Percentiles rank a stretch among this genome's conserved stretches.
Evolutionary conservation across 2,329 filamentous ascomycete genomes (phyloP).

Genomic region (Leptographium flavum): DNA sequence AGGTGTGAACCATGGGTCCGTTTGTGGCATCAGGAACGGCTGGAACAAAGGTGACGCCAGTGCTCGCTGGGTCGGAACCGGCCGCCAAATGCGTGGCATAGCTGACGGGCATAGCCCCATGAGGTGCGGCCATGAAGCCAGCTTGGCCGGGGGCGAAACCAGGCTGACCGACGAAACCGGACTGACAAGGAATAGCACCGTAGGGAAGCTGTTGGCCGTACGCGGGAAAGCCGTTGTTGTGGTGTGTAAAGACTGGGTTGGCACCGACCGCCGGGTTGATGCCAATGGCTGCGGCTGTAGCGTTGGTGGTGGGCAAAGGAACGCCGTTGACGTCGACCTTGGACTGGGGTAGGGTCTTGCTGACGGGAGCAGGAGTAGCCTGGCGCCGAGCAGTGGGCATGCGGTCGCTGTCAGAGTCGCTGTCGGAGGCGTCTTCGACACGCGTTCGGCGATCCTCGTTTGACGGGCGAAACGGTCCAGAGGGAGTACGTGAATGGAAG

Average conservation of each 20-base stretch:
- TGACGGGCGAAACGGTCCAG: neutral
- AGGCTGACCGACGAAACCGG: constrained; percentile 14
- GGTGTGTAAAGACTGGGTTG: constrained; percentile 11
- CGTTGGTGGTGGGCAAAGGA: constrained; percentile 1
- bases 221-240: neutral
- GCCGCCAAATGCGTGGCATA: neutral
- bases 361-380: neutral
- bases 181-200: constrained; percentile 5
- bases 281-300: constrained; percentile 5
- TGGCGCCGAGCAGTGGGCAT: neutral
- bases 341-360: neutral
- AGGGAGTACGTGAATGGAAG: neutral
- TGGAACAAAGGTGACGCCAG: constrained; percentile 40
- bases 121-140: constrained; percentile 14
- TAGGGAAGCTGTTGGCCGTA: constrained; percentile 2
- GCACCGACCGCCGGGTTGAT: constrained; percentile 8
- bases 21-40: constrained; percentile 42
- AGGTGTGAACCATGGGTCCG: constrained; percentile 40
- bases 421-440: constrained; percentile 3
- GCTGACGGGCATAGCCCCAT: neutral
- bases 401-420: neutral
- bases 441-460: constrained; percentile 4
- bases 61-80: constrained; percentile 6
- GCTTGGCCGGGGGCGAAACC: no score
- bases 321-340: neutral